phyloP scores from a whole-genome alignment of 139 green algal species.

The Cymbomonas tetramitiformis region DNA sequence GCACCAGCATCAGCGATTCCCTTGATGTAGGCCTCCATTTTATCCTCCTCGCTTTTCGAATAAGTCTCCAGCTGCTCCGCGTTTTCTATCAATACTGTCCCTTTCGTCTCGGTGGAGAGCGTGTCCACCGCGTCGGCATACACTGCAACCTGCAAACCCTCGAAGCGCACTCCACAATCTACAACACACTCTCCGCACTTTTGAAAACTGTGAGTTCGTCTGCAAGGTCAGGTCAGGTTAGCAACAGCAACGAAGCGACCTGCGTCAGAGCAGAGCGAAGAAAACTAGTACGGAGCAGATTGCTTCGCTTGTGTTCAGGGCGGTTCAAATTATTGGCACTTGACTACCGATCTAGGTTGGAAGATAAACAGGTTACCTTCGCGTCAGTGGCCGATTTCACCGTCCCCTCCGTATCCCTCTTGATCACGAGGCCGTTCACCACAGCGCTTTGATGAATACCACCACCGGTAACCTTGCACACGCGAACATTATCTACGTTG shows the following conservation, averaged over 20 bases:
- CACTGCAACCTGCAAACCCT: no score
- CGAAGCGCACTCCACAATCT: no score
- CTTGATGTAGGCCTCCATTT: slow-evolving; percentile 77
- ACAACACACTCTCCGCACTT: no score
- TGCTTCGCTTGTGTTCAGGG: no score
- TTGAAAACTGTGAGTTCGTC: no score
- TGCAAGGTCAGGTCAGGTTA: no score
- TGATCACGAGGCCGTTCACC: slow-evolving; percentile 80
- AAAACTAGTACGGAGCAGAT: no score
- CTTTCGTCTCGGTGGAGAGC: slow-evolving; percentile 68
- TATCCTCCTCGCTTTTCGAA: slow-evolving; percentile 63
- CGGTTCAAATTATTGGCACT: no score
- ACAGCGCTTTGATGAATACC: slow-evolving; percentile 42
- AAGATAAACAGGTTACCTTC: no score
- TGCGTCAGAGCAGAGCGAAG: no score
- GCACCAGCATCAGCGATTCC: slow-evolving; percentile 45
- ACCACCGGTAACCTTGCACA: slow-evolving; percentile 78
- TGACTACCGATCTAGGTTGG: no score
- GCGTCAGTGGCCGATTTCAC: slow-evolving; percentile 59
- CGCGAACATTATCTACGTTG: slow-evolving; percentile 96
- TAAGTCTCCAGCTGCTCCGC: slow-evolving; percentile 87
- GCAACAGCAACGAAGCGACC: no score
- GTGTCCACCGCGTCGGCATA: slow-evolving; percentile 65
- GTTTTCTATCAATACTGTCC: slow-evolving; percentile 87
- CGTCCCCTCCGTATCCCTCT: slow-evolving; percentile 66